Conservation (phyloP, 1,284 basidiomycete species). For the Cryptococcus wingfieldii region DNA sequence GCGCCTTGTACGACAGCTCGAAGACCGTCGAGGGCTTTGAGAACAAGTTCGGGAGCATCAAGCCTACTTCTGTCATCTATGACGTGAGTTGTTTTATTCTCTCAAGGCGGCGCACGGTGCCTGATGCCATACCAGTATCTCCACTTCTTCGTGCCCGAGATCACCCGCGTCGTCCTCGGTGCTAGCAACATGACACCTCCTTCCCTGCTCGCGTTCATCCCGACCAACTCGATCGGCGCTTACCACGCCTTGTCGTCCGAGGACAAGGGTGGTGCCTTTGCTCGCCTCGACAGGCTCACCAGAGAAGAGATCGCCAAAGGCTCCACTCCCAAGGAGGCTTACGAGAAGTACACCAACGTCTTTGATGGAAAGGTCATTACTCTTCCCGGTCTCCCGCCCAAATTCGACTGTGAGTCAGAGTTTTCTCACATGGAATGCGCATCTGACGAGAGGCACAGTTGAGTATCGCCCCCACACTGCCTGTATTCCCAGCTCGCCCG, state of each 20-base stretch:
- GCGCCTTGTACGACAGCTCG: slow-evolving; percentile 1
- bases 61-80: slow-evolving; percentile 14
- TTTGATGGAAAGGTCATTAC: slow-evolving; percentile 5
- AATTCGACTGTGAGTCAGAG: slow-evolving; percentile 15
- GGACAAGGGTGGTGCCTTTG: slow-evolving; percentile 11
- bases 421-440: not conserved
- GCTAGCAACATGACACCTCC: not conserved
- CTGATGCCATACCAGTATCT: not conserved
- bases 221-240: slow-evolving; percentile 8
- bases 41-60: slow-evolving; percentile 18
- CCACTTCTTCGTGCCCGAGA: not conserved
- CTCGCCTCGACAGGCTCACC: not conserved
- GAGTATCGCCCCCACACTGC: not conserved
- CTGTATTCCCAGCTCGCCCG: not conserved
- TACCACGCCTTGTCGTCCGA: slow-evolving; percentile 1
- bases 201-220: slow-evolving; percentile 11
- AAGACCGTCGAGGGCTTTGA: not conserved
- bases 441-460: not conserved
- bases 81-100: slow-evolving; percentile 13
- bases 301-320: slow-evolving; percentile 14
- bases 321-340: slow-evolving; percentile 4
- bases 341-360: slow-evolving; percentile 3
- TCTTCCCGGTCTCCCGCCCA: slow-evolving; percentile 15
- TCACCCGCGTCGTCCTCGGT: not conserved
- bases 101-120: not conserved